Percentiles rank a stretch among this genome's conserved stretches.
phyloP scores from a whole-genome alignment of 768 basidiomycete species.

The Epithele typhae region DNA sequence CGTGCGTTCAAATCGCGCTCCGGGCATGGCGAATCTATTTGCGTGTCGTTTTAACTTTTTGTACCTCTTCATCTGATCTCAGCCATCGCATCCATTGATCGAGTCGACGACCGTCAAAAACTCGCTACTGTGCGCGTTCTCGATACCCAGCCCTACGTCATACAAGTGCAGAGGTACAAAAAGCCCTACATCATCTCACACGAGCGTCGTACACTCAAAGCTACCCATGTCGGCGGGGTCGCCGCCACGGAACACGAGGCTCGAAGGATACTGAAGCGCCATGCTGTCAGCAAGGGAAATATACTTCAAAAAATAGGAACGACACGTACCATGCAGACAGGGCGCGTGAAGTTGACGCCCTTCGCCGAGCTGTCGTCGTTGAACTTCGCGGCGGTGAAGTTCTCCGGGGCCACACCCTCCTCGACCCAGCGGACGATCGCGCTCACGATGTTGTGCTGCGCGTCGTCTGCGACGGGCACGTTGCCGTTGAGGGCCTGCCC shows the following conservation, averaged over 20 bases:
- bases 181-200: conserved; percentile 16
- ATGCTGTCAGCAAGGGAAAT: too few relatives aligned
- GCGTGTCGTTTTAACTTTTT: too few relatives aligned
- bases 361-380: conserved; percentile 1
- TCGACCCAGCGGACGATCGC: conserved; percentile 29
- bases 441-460: conserved; percentile 20
- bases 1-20: too few relatives aligned
- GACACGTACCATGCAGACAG: conserved; percentile 14
- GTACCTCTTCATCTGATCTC: too few relatives aligned
- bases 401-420: conserved; percentile 19
- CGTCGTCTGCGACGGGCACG: conserved; percentile 9
- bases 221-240: conserved; percentile 1
- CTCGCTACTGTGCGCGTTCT: too few relatives aligned
- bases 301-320: not conserved
- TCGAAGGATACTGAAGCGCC: conserved; percentile 1
- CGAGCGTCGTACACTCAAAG: conserved; percentile 14
- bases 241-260: conserved; percentile 3
- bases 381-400: conserved; percentile 16
- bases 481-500: conserved; percentile 7
- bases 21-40: too few relatives aligned
- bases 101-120: too few relatives aligned
- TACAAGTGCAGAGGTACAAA: too few relatives aligned
- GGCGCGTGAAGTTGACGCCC: conserved; percentile 12
- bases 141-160: too few relatives aligned
- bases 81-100: too few relatives aligned